Evolutionary conservation across 345 rosid species (phyloP).

Genomic region (Cardamine occulta): DNA sequence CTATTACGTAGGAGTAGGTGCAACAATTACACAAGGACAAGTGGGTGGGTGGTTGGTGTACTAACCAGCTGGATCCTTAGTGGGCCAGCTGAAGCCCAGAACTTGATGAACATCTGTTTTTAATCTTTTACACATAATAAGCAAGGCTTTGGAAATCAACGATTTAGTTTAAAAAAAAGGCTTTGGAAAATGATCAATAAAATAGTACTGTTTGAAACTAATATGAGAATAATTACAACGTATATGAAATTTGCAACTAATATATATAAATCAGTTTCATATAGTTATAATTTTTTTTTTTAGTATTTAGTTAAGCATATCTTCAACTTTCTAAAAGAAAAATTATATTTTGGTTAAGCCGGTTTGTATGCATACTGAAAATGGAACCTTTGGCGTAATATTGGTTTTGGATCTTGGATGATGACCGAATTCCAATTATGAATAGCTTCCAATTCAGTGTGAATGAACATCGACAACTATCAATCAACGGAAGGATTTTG

Average conservation of each 20-base stretch:
- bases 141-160: no score
- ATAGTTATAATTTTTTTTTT: no score
- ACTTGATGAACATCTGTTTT: not conserved
- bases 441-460: not conserved
- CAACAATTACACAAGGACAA: not conserved
- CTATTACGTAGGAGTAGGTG: not conserved
- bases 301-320: not conserved
- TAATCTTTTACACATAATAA: no score
- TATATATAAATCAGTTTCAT: not conserved
- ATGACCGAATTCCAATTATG: not conserved
- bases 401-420: not conserved
- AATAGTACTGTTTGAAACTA: no score
- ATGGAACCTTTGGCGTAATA: not conserved
- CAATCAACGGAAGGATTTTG: not conserved
- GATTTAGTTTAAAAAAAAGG: not conserved
- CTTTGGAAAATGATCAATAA: not conserved
- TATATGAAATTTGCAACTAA: not conserved
- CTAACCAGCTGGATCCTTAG: not conserved
- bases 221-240: no score
- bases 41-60: slow-evolving; percentile 6
- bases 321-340: not conserved
- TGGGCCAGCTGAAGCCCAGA: slow-evolving; percentile 22
- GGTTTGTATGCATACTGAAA: no score
- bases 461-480: not conserved
- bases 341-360: not conserved